Conservation (phyloP, 2,329 filamentous ascomycete genomes). For the Fusarium albidum region DNA sequence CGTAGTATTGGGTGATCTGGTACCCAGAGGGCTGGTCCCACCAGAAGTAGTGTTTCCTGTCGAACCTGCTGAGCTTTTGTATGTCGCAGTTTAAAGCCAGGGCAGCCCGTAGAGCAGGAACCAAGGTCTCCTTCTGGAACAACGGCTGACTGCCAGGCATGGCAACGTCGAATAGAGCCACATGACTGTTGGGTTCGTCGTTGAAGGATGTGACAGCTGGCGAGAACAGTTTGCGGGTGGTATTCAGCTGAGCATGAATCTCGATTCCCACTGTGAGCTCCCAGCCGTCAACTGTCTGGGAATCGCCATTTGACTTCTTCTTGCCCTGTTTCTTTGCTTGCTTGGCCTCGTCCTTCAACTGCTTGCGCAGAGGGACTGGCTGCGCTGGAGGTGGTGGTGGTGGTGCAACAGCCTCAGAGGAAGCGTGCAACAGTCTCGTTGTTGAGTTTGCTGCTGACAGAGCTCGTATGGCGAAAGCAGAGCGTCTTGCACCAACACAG, state of each 20-base stretch:
- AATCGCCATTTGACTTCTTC: constrained; percentile 55
- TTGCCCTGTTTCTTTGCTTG: constrained; percentile 71
- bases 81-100: constrained; percentile 83
- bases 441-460: constrained; percentile 11
- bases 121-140: constrained; percentile 82
- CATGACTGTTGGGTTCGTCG: constrained; percentile 82
- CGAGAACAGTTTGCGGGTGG: constrained; percentile 88
- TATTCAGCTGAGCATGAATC: constrained; percentile 96
- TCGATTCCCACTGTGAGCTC: constrained; percentile 96
- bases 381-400: constrained; percentile 26
- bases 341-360: constrained; percentile 75
- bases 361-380: constrained; percentile 70
- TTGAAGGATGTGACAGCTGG: constrained; percentile 69
- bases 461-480: constrained; percentile 20
- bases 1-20: constrained; percentile 97
- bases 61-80: constrained; percentile 81
- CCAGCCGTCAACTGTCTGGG: constrained; percentile 74
- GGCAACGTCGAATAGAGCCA: constrained; percentile 87
- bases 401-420: constrained; percentile 35
- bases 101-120: constrained; percentile 91
- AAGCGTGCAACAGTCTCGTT: constrained; percentile 44
- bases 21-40: constrained; percentile 97
- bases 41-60: constrained; percentile 99
- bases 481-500: constrained; percentile 46
- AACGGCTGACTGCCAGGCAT: constrained; percentile 88